Percentiles rank a stretch among this genome's conserved stretches.
Conservation (phyloP, 441 rosid genomes). For the Jatropha multifida region DNA sequence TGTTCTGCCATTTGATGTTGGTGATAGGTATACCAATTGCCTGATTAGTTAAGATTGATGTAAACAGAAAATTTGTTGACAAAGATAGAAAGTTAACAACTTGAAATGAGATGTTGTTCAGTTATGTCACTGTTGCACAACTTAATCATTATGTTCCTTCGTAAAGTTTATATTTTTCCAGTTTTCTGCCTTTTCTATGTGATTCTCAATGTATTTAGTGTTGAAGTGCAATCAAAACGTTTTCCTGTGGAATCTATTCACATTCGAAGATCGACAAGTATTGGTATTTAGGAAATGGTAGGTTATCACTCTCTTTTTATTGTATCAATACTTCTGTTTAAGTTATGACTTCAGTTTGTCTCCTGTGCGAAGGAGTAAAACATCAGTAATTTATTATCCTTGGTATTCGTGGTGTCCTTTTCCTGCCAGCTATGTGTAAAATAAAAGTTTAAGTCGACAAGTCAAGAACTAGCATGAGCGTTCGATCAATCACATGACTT, state of each 20-base stretch:
- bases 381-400: not conserved
- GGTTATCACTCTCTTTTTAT: not conserved
- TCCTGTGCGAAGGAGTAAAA: not conserved
- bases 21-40: not conserved
- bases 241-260: not conserved
- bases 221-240: not conserved
- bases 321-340: too few species aligned
- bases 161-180: not conserved
- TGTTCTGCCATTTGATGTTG: not conserved
- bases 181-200: not conserved
- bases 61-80: not conserved
- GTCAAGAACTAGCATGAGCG: not conserved
- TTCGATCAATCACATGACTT: not conserved
- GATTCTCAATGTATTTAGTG: not conserved
- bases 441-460: not conserved
- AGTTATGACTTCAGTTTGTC: not conserved
- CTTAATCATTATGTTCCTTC: not conserved
- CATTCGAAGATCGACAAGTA: not conserved
- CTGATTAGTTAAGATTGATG: not conserved
- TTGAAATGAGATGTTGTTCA: not conserved
- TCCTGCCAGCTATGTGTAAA: not conserved
- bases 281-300: not conserved
- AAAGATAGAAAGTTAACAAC: not conserved
- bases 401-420: not conserved
- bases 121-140: conserved; percentile 1